Evolutionary conservation across 2,329 filamentous ascomycete species (phyloP).

Genomic region (Botryosphaeria dothidea): DNA sequence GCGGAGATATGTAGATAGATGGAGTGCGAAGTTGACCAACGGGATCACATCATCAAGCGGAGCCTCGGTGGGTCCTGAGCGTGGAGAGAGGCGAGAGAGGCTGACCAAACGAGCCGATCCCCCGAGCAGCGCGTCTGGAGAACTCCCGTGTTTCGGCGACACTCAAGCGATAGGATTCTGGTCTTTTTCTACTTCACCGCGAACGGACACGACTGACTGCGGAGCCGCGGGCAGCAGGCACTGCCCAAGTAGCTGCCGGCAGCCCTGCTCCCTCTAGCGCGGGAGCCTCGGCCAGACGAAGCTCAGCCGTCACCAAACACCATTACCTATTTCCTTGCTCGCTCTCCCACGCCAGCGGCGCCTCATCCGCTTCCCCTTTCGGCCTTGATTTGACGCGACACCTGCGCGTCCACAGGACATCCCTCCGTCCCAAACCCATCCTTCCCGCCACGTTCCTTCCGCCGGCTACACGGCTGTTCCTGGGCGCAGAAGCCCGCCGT

Average conservation of each 20-base stretch:
- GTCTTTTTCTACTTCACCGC: too few relatives aligned
- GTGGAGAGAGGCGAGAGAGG: not conserved
- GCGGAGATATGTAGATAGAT: not conserved
- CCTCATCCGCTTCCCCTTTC: not conserved
- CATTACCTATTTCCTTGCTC: conserved; percentile 3
- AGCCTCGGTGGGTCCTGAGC: not conserved
- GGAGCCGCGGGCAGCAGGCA: too few relatives aligned
- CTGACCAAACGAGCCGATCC: not conserved
- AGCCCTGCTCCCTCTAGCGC: not conserved
- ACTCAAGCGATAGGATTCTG: not conserved
- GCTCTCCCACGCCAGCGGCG: not conserved
- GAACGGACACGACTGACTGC: not conserved
- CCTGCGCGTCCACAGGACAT: not conserved
- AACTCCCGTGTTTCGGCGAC: not conserved
- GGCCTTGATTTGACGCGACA: not conserved
- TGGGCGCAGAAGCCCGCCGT: too few relatives aligned
- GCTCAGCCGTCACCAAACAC: conserved; percentile 6
- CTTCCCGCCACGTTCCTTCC: not conserved
- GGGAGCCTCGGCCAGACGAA: not conserved
- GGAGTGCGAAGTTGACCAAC: not conserved
- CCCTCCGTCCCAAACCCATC: not conserved
- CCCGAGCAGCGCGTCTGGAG: not conserved
- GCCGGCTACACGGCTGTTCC: not conserved
- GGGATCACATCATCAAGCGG: not conserved
- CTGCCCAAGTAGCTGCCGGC: not conserved